Percentiles rank a stretch among this genome's conserved stretches.
Conservation (phyloP, 208 protist species). For the Leptomonas seymouri region DNA sequence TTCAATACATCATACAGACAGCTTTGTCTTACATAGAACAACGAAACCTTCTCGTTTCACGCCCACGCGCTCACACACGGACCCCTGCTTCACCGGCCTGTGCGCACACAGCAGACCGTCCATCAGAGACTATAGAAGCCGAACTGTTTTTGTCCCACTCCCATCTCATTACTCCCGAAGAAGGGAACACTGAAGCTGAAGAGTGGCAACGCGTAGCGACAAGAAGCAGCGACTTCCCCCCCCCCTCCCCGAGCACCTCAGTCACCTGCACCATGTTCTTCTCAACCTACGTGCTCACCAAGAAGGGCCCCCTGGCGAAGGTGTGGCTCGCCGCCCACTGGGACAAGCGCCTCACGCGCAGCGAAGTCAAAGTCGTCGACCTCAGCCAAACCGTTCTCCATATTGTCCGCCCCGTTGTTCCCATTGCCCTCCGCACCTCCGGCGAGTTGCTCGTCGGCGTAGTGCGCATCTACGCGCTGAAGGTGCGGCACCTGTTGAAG, state of each 20-base stretch:
- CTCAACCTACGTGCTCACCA: slow-evolving; percentile 96
- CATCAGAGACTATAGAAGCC: too few species aligned
- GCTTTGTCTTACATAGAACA: too few species aligned
- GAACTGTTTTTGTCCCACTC: too few species aligned
- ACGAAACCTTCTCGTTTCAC: too few species aligned
- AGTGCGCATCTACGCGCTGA: slow-evolving; percentile 96
- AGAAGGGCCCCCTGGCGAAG: slow-evolving; percentile 95
- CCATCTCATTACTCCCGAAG: too few species aligned
- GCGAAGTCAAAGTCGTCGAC: slow-evolving; percentile 92
- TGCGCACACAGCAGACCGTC: too few species aligned
- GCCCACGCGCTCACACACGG: too few species aligned
- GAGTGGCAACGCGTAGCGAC: background rate
- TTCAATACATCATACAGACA: too few species aligned
- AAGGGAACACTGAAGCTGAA: too few species aligned
- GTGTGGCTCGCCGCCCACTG: slow-evolving; percentile 98
- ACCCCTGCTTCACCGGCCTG: too few species aligned
- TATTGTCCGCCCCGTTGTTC: slow-evolving; percentile 94
- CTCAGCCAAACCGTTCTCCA: slow-evolving; percentile 90
- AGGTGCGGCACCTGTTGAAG: slow-evolving; percentile 90
- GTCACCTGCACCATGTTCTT: slow-evolving; percentile 93
- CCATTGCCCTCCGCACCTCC: slow-evolving; percentile 96
- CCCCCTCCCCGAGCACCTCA: too few species aligned
- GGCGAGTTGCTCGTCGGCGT: slow-evolving; percentile 97
- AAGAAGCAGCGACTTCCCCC: background rate
- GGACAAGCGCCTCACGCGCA: slow-evolving; percentile 94